A percentile compares a stretch with the other conserved stretches of the same genome.
These are phyloP conservation scores for Phaffomyces thermotolerans DNA, from an alignment of 805 yeast genomes.

Conservation along the genomic window DNA sequence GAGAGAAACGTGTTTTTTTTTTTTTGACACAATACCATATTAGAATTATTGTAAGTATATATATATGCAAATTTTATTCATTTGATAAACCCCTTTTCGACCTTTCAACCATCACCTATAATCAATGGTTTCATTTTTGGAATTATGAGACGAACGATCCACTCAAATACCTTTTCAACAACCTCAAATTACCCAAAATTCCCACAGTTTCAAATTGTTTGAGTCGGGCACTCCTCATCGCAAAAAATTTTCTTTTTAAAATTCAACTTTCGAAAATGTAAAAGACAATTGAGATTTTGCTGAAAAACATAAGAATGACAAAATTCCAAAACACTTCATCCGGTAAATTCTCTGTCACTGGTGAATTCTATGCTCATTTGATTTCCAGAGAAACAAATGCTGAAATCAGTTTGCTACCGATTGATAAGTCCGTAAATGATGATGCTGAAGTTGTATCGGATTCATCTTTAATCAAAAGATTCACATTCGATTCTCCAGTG, in stretches of 20 bases:
- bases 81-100: no score
- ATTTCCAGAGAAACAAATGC: background rate
- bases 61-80: no score
- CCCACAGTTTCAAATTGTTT: background rate
- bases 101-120: no score
- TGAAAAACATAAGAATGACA: background rate
- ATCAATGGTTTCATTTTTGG: no score
- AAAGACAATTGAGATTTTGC: background rate
- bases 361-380: background rate
- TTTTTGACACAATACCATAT: no score
- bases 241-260: background rate
- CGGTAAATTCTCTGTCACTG: background rate
- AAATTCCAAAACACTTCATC: background rate
- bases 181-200: no score
- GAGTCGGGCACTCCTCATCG: slow-evolving; percentile 1
- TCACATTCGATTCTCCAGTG: background rate
- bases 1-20: no score
- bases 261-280: background rate
- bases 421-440: background rate
- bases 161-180: no score
- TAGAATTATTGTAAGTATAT: no score
- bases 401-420: background rate
- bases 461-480: background rate
- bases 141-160: no score
- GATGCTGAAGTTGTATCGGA: background rate